phyloP scores from a whole-genome alignment of 108 stramenopile genomes.

The Schizochytrium sp. region DNA sequence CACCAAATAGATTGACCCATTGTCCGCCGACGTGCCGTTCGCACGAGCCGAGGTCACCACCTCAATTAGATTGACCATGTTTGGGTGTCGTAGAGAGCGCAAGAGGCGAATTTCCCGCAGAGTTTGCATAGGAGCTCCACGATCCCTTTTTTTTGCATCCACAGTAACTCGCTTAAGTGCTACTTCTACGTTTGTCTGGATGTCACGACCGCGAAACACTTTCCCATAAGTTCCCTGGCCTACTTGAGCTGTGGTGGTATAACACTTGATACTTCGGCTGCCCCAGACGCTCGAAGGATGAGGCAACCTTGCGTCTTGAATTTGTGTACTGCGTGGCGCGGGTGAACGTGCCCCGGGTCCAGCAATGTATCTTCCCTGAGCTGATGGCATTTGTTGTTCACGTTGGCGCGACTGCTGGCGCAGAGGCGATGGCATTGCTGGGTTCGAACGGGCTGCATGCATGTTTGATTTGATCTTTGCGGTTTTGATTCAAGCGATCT shows the following conservation, averaged over 20 bases:
- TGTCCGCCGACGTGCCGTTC: constrained; percentile 21
- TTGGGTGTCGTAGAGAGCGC: constrained; percentile 68
- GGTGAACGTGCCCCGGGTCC: too few relatives aligned
- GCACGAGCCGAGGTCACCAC: constrained; percentile 80
- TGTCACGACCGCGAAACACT: constrained; percentile 37
- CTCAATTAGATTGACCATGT: constrained; percentile 76
- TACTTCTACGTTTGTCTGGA: constrained; percentile 33
- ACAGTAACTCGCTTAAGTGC: constrained; percentile 83
- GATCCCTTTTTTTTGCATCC: constrained; percentile 61
- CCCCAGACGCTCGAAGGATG: background rate
- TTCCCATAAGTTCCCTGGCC: constrained; percentile 33
- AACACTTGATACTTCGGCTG: background rate
- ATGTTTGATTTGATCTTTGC: too few relatives aligned
- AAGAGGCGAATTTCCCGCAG: constrained; percentile 87
- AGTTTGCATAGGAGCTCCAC: constrained; percentile 83
- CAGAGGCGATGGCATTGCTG: too few relatives aligned
- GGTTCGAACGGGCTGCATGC: too few relatives aligned
- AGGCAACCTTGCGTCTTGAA: background rate
- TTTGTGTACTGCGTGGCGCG: background rate
- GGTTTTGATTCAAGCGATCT: too few relatives aligned
- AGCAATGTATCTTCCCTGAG: too few relatives aligned
- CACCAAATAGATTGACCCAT: constrained; percentile 72
- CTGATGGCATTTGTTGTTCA: too few relatives aligned
- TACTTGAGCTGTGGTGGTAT: background rate
- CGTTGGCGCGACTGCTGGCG: too few relatives aligned